phyloP scores from a whole-genome alignment of 202 grass and related monocot genomes.

The Setaria italica region DNA sequence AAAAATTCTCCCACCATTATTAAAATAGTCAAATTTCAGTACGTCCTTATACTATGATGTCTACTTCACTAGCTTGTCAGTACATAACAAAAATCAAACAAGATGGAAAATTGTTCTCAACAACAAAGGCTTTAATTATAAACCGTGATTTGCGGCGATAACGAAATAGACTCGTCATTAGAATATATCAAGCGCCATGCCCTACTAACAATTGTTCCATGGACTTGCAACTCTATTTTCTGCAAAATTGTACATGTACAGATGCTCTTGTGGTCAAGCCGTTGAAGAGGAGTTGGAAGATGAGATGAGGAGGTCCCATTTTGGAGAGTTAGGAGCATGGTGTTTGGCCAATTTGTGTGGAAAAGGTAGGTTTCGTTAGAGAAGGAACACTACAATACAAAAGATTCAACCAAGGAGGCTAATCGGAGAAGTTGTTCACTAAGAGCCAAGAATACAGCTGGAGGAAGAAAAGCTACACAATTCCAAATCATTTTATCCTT shows the following conservation, averaged over 20 bases:
- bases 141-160: not conserved
- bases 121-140: not conserved
- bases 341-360: constrained; percentile 31
- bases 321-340: constrained; percentile 32
- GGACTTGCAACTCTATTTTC: not conserved
- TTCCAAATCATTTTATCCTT: constrained; percentile 24
- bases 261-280: constrained; percentile 3
- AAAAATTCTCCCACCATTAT: not conserved
- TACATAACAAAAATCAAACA: constrained; percentile 13
- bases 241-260: not conserved
- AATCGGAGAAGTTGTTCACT: constrained; percentile 24
- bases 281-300: constrained; percentile 26
- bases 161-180: constrained; percentile 22
- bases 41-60: constrained; percentile 11
- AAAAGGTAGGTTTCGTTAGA: constrained; percentile 43
- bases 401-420: constrained; percentile 42
- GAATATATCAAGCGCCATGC: not conserved
- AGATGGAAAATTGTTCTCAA: not conserved
- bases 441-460: constrained; percentile 41
- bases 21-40: not conserved
- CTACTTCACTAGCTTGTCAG: constrained; percentile 3
- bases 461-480: constrained; percentile 29
- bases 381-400: constrained; percentile 26
- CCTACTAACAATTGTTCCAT: not conserved
- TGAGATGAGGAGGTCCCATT: constrained; percentile 32